Percentiles rank a stretch among this genome's conserved stretches.
phyloP scores from a whole-genome alignment of 2,329 filamentous ascomycete species.

The Ramularia endophylla region DNA sequence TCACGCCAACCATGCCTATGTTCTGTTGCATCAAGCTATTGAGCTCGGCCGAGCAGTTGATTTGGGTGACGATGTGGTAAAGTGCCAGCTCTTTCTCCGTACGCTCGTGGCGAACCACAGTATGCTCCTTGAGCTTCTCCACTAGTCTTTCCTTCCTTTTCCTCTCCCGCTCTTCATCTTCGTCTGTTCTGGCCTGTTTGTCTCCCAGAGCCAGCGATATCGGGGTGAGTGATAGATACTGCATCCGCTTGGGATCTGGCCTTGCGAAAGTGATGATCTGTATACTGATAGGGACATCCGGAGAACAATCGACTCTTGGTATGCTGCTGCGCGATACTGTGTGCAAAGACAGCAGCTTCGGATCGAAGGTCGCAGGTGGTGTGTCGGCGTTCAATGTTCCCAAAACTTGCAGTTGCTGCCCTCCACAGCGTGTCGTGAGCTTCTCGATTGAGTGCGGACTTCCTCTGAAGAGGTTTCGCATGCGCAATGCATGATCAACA shows the following conservation, averaged over 20 bases:
- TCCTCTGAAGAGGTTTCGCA: constrained; percentile 76
- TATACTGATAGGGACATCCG: constrained; percentile 61
- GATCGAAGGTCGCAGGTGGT: constrained; percentile 51
- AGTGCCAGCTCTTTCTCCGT: constrained; percentile 80
- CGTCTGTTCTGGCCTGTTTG: constrained; percentile 61
- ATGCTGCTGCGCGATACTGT: constrained; percentile 45
- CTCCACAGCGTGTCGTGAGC: constrained; percentile 79
- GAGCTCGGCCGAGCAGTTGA: constrained; percentile 93
- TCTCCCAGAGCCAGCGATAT: constrained; percentile 82
- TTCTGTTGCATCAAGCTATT: constrained; percentile 83
- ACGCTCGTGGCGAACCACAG: constrained; percentile 67
- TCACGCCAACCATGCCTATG: constrained; percentile 70
- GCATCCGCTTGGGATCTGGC: constrained; percentile 81
- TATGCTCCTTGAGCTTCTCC: constrained; percentile 83
- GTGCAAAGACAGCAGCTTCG: constrained; percentile 62
- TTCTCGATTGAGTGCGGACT: constrained; percentile 72
- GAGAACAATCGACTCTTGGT: constrained; percentile 67
- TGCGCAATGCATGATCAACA: constrained; percentile 81
- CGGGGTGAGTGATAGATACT: constrained; percentile 87
- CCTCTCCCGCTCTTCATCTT: constrained; percentile 63
- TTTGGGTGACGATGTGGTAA: constrained; percentile 77
- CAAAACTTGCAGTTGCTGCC: constrained; percentile 75
- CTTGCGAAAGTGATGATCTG: constrained; percentile 88
- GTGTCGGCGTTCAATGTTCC: constrained; percentile 66
- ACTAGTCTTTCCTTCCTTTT: constrained; percentile 62